Percentiles rank a stretch among this genome's conserved stretches.
Conservation (phyloP, 768 basidiomycete species). For the Termitomyces sp. region DNA sequence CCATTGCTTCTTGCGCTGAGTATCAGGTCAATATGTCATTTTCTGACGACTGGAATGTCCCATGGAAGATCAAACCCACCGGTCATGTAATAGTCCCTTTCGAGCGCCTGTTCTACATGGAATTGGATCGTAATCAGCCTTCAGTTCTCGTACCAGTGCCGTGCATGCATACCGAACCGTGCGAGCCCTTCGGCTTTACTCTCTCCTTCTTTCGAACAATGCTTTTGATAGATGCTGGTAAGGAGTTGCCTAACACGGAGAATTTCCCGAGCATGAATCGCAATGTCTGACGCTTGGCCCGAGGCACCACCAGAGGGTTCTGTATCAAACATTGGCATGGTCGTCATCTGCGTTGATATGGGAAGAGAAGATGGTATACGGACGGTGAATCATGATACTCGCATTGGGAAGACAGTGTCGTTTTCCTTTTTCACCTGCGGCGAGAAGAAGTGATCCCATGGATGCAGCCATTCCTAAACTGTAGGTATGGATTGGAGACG, state of each 20-base stretch:
- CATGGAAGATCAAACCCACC: constrained; percentile 32
- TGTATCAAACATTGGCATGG: constrained; percentile 25
- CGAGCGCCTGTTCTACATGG: constrained; percentile 71
- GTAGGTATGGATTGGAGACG: constrained; percentile 93
- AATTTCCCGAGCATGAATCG: constrained; percentile 97
- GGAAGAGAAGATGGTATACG: constrained; percentile 15
- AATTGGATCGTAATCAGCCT: constrained; percentile 9
- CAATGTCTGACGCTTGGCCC: constrained; percentile 94
- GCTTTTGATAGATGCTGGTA: constrained; percentile 85
- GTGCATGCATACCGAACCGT: constrained; percentile 64
- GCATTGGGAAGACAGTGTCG: constrained; percentile 90
- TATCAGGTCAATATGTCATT: constrained; percentile 8
- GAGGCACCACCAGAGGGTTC: constrained; percentile 96
- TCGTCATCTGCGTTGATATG: background rate
- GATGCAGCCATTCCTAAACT: constrained; percentile 93
- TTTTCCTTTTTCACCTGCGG: constrained; percentile 88
- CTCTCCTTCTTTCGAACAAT: constrained; percentile 71
- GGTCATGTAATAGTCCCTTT: constrained; percentile 96
- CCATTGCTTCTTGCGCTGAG: constrained; percentile 78
- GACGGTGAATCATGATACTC: constrained; percentile 98
- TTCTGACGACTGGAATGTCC: constrained; percentile 11
- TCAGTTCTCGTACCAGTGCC: constrained; percentile 6
- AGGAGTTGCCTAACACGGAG: constrained; percentile 79
- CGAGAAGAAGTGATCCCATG: constrained; percentile 92
- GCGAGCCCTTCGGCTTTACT: constrained; percentile 52